Evolutionary conservation across 1,139 yeast species (phyloP), one percentile per base, ranked within the genome.

Genomic region (Protomyces arabidopsidicola): DNA sequence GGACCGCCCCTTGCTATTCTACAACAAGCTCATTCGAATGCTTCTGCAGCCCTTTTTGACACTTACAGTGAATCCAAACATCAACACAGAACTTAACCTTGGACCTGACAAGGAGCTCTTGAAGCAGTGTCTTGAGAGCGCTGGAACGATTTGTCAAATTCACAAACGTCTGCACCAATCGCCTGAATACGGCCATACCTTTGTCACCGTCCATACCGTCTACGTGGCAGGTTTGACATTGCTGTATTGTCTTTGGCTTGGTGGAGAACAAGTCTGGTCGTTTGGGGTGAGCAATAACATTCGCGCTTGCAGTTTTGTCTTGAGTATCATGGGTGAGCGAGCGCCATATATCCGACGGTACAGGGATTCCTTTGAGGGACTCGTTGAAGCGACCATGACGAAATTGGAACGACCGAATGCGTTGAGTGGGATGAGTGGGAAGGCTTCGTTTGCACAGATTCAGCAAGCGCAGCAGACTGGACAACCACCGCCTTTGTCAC

Each of bases 321-420:
- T 42, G 20, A 42, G 48, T 18, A 50, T 31, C 16, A 50, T 50
- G 53, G 53, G 53, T 16, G 53, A 50, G 22, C 53, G 53, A 9
- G 53, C 53, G 36, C 35, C 53, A 1, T 24, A 50, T 22, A 50
- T 50, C 22, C 16, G 53, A 22, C 53, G 53, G 9, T 50, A 50
- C 20, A 12, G 53, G 16, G 53, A 50, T 50, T 24, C 53, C 9
- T 50, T 50, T 24, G 53, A 50, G 36, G 18, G 36, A 31, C 35
- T 50, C 14, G 53, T 50, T 14, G 53, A 50, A 31, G 36, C 53
- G 16, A 50, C 53, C 16, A 50, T 50, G 53, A 24, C 53, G 20
- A 31, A 24, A 12, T 16, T 50, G 53, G 53, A 50, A 42, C 20
- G 48, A 18, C 48, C 48, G 12, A 18, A 42, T 10, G 48, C 24